Conservation (phyloP, 2,329 filamentous ascomycete genomes). For the Fusarium nurragi region DNA sequence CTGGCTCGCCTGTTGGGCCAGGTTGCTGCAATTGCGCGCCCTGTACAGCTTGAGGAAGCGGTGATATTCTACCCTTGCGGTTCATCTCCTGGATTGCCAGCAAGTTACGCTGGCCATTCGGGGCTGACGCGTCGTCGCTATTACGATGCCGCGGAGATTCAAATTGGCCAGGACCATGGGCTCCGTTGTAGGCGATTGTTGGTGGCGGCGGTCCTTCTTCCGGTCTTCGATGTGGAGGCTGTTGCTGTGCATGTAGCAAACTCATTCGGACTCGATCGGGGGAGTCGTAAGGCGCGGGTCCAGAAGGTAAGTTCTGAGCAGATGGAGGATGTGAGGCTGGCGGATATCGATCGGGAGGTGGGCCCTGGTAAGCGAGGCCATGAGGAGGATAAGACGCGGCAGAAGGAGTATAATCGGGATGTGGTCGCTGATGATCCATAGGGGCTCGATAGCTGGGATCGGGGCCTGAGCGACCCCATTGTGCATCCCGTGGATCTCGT, state of each 20-base stretch:
- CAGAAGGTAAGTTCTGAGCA: slow-evolving; percentile 38
- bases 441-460: slow-evolving; percentile 50
- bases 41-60: slow-evolving; percentile 91
- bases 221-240: slow-evolving; percentile 54
- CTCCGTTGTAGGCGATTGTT: slow-evolving; percentile 59
- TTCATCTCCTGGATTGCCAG: slow-evolving; percentile 84
- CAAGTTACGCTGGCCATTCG: slow-evolving; percentile 67
- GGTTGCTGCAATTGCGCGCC: slow-evolving; percentile 85
- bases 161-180: slow-evolving; percentile 53
- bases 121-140: slow-evolving; percentile 64
- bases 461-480: slow-evolving; percentile 48
- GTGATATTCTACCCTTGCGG: slow-evolving; percentile 84
- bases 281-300: slow-evolving; percentile 56
- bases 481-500: slow-evolving; percentile 49
- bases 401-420: slow-evolving; percentile 59
- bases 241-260: slow-evolving; percentile 49
- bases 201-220: slow-evolving; percentile 63
- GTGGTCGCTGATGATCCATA: slow-evolving; percentile 55
- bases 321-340: slow-evolving; percentile 50
- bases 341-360: slow-evolving; percentile 49
- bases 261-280: slow-evolving; percentile 60
- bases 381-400: slow-evolving; percentile 52
- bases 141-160: slow-evolving; percentile 52
- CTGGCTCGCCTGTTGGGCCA: slow-evolving; percentile 82
- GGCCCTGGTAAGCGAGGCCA: slow-evolving; percentile 44